phyloP scores from a whole-genome alignment of 2,329 filamentous ascomycete genomes.

The Penicillium sp. region DNA sequence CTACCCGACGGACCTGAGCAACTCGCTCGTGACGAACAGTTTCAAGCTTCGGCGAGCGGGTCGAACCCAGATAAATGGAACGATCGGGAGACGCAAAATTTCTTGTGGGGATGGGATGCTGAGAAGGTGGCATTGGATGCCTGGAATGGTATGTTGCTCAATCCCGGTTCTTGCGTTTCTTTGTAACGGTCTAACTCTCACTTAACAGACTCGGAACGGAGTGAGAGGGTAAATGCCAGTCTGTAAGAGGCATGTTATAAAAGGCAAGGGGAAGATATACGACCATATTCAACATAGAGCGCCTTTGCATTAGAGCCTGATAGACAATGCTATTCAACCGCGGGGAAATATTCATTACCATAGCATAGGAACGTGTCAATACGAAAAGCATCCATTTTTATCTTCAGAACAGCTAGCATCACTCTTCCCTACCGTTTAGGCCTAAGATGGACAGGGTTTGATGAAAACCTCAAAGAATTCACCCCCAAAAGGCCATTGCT shows the following conservation, averaged over 20 bases:
- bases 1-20: slow-evolving; percentile 46
- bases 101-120: slow-evolving; percentile 44
- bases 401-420: neutral
- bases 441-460: too few species aligned
- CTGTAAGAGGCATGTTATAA: slow-evolving; percentile 19
- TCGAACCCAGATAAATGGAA: slow-evolving; percentile 66
- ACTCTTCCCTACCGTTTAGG: too few species aligned
- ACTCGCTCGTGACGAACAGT: slow-evolving; percentile 46
- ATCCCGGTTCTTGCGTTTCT: neutral
- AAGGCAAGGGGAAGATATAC: neutral
- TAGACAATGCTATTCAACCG: neutral
- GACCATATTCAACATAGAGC: slow-evolving; percentile 5
- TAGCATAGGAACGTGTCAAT: too few species aligned
- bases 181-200: slow-evolving; percentile 2
- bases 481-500: too few species aligned
- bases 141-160: slow-evolving; percentile 33
- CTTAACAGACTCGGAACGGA: slow-evolving; percentile 9
- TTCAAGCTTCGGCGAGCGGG: slow-evolving; percentile 31
- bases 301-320: neutral
- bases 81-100: slow-evolving; percentile 65
- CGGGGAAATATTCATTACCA: slow-evolving; percentile 9
- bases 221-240: slow-evolving; percentile 18
- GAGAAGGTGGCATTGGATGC: slow-evolving; percentile 36
- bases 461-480: too few species aligned
- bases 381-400: too few species aligned